These are phyloP conservation scores for Casaregolazyma suthepensis DNA, from an alignment of 1,139 yeast genomes.

Conservation along the genomic window DNA sequence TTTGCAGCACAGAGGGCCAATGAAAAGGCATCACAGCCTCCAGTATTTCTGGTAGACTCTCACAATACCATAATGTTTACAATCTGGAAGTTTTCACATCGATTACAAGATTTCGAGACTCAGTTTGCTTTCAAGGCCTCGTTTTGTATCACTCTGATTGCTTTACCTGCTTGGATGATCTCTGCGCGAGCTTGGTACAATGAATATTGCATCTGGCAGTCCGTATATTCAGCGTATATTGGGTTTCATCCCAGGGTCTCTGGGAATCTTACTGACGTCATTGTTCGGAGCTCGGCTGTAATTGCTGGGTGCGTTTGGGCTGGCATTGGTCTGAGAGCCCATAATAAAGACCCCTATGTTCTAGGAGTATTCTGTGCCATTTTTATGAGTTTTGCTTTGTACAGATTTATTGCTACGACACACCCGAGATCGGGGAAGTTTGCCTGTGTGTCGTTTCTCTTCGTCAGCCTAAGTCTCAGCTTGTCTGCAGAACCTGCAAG, in stretches of 20 bases:
- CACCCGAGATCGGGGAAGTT: slow-evolving; percentile 41
- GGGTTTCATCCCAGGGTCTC: slow-evolving; percentile 41
- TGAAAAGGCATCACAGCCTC: neutral
- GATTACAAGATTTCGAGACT: slow-evolving; percentile 36
- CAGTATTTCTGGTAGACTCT: slow-evolving; percentile 1
- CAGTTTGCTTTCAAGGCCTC: slow-evolving; percentile 41
- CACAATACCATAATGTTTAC: slow-evolving; percentile 11
- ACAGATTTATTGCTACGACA: slow-evolving; percentile 30
- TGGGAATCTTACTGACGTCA: slow-evolving; percentile 37
- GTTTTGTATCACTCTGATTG: slow-evolving; percentile 33
- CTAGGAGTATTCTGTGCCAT: slow-evolving; percentile 38
- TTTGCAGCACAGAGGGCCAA: slow-evolving; percentile 29
- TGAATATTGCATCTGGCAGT: slow-evolving; percentile 40
- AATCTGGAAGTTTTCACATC: slow-evolving; percentile 35
- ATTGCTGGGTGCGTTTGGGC: slow-evolving; percentile 43
- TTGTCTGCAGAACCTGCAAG: neutral
- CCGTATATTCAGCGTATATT: slow-evolving; percentile 36
- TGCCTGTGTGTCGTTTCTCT: slow-evolving; percentile 38
- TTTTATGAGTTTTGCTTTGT: slow-evolving; percentile 32
- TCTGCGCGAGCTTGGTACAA: slow-evolving; percentile 39
- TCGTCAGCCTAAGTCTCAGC: slow-evolving; percentile 32
- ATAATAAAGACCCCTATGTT: slow-evolving; percentile 37
- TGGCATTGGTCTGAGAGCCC: slow-evolving; percentile 39
- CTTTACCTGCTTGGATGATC: slow-evolving; percentile 41
- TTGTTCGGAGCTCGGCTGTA: slow-evolving; percentile 33